Evolutionary conservation across 2,329 filamentous ascomycete species (phyloP).

Genomic region (Beauveria brongniartii): DNA sequence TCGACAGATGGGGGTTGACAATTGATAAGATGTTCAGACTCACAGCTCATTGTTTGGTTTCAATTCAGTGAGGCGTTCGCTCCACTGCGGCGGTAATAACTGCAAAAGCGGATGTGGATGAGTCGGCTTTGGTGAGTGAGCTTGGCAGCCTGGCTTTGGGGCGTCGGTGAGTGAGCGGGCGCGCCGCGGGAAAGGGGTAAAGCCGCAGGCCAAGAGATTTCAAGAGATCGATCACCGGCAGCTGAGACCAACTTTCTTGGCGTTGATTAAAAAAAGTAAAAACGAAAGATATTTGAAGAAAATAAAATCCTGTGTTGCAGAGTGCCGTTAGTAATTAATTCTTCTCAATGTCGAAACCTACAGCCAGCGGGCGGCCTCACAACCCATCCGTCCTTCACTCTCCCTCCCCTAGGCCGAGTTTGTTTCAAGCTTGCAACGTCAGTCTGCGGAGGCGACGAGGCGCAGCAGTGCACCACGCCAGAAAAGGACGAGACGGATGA

Average conservation of each 20-base stretch:
- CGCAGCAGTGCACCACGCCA: not conserved
- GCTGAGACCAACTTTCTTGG: not conserved
- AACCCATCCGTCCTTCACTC: not conserved
- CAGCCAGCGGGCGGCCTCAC: slow-evolving; percentile 1
- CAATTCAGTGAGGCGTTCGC: not conserved
- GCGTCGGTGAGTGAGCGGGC: not conserved
- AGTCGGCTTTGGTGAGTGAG: not conserved
- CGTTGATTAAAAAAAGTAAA: not conserved
- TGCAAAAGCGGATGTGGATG: not conserved
- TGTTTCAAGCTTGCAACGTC: not conserved
- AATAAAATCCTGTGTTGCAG: not conserved
- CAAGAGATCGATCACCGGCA: slow-evolving; percentile 3
- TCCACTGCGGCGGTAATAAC: not conserved
- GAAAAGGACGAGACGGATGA: not conserved
- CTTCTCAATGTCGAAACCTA: not conserved
- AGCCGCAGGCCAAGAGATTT: slow-evolving; percentile 1
- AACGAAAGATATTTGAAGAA: not conserved
- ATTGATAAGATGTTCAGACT: not conserved
- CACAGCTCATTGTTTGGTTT: slow-evolving; percentile 8
- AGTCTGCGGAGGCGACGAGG: slow-evolving; percentile 5
- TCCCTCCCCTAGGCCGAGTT: not conserved
- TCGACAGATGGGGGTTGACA: not conserved
- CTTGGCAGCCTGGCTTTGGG: not conserved
- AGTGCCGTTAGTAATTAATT: not conserved
- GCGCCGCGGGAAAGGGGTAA: not conserved